Evolutionary conservation across 2,329 filamentous ascomycete genomes (phyloP).

Genomic region (Didymella glomerata): DNA sequence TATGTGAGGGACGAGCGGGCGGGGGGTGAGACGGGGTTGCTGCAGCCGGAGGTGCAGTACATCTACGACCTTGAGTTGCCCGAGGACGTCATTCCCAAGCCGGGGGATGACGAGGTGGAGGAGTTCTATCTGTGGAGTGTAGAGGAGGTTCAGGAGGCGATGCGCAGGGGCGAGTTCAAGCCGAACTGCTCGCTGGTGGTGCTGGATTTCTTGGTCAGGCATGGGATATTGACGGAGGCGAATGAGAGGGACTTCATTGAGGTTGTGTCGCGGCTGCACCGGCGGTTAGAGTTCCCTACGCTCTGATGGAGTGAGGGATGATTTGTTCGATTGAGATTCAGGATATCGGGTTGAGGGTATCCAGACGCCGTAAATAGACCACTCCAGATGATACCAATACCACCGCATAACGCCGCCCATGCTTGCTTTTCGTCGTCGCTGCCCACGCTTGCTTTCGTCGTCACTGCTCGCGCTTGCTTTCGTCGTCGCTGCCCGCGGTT

Average conservation of each 20-base stretch:
- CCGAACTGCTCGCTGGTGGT: slow-evolving; percentile 87
- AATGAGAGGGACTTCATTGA: slow-evolving; percentile 82
- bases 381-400: slow-evolving; percentile 41
- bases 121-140: slow-evolving; percentile 81
- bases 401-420: slow-evolving; percentile 46
- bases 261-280: slow-evolving; percentile 78
- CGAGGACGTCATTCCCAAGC: slow-evolving; percentile 71
- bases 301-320: slow-evolving; percentile 33
- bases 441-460: no score
- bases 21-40: slow-evolving; percentile 79
- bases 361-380: slow-evolving; percentile 41
- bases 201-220: slow-evolving; percentile 88
- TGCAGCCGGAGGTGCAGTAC: slow-evolving; percentile 93
- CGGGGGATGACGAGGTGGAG: slow-evolving; percentile 89
- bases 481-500: no score
- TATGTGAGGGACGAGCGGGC: slow-evolving; percentile 78
- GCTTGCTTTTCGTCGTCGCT: slow-evolving; percentile 28
- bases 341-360: slow-evolving; percentile 39
- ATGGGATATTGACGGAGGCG: slow-evolving; percentile 78
- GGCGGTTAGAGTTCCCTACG: slow-evolving; percentile 77
- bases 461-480: slow-evolving; percentile 44
- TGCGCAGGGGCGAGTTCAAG: slow-evolving; percentile 83
- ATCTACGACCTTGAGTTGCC: slow-evolving; percentile 87
- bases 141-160: slow-evolving; percentile 74
- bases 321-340: slow-evolving; percentile 16